A percentile compares a stretch with the other conserved stretches of the same genome.
Evolutionary conservation across 768 basidiomycete species (phyloP).

Genomic region (Suillus hirtellus): DNA sequence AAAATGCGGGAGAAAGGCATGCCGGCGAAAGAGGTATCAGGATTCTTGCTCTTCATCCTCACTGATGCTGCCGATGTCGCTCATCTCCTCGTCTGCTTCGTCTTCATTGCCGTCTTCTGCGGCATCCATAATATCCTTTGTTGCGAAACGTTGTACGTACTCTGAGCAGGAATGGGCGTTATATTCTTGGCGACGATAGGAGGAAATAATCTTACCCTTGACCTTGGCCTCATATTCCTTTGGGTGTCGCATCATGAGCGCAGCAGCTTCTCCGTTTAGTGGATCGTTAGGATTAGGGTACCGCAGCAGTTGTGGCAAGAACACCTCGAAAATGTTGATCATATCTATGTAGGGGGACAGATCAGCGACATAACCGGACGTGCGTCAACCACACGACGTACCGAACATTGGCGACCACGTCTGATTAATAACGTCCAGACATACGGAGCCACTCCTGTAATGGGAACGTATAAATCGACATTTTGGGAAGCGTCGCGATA

Average conservation of each 20-base stretch:
- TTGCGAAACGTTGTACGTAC: slow-evolving; percentile 95
- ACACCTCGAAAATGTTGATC: slow-evolving; percentile 99
- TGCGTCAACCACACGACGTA: slow-evolving; percentile 40
- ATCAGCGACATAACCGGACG: slow-evolving; percentile 3
- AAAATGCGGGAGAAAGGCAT: slow-evolving; percentile 9
- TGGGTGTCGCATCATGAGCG: slow-evolving; percentile 94
- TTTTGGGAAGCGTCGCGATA: slow-evolving; percentile 11
- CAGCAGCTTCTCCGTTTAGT: slow-evolving; percentile 96
- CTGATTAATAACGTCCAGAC: slow-evolving; percentile 98
- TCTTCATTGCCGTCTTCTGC: slow-evolving; percentile 60
- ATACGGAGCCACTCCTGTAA: slow-evolving; percentile 91
- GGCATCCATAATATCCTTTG: slow-evolving; percentile 84
- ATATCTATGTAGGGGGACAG: slow-evolving; percentile 63
- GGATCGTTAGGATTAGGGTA: slow-evolving; percentile 99
- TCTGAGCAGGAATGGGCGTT: slow-evolving; percentile 47
- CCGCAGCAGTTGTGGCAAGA: slow-evolving; percentile 93
- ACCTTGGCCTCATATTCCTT: slow-evolving; percentile 95
- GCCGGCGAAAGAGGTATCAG: slow-evolving; percentile 22
- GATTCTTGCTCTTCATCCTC: slow-evolving; percentile 53
- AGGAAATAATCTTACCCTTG: slow-evolving; percentile 57
- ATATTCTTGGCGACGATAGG: neutral
- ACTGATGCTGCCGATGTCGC: slow-evolving; percentile 81
- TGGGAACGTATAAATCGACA: slow-evolving; percentile 14
- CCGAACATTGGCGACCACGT: slow-evolving; percentile 99
- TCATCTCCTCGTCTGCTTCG: slow-evolving; percentile 84